Base-by-base conservation (phyloP, 2,329 filamentous ascomycete genomes). In the Arthrobotrys sphaeroides region DNA sequence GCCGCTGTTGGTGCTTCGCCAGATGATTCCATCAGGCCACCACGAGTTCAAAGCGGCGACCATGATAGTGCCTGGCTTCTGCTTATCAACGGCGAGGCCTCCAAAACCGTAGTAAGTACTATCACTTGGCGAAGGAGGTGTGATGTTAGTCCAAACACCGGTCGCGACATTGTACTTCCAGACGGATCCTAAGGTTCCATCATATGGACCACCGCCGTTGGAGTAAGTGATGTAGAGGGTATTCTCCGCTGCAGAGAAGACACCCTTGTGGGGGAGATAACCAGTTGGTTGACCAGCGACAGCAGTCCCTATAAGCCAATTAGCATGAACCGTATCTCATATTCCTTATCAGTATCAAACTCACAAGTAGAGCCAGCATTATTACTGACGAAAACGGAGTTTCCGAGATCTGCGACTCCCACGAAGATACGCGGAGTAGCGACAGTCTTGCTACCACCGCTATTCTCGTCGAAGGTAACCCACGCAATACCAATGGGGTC, bases 21-120 rank as follows among this genome's bases (percentile, higher is more conserved):
- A 89, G 36, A 88, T 82, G 64, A 87, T 84, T 0, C 84, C 86
- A 73, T 89, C 87, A 0, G 87, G 87, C 81, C 84, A 88, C 87
- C 87, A 89, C 13, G 84, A 85, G 81, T 89, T 89, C 42, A 88
- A 80, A 0, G 84, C 84, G 0, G 87, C 86, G 0, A 88, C 87
- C 49, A 89, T 84, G 13, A 89, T 79, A 0, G 87, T 88, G 0
- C 87, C 87, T 0, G 87, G 84, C 22, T 84, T 85, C 77, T 85
- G 83, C 76, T 85, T 81, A 53, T 89, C 87, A 18, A 89, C 82
- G 0, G 84, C 82, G 1, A 89, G 81, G 1, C 87, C 87, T 4
- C 87, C 87, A 47, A 88, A 89, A 0, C 87, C 87, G 67, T 84
- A 87, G 36, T 74, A 74, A 16, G 40, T 43, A 45, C 66, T 64